Base-by-base conservation (phyloP, 2,329 filamentous ascomycete genomes). In the Neonectria ditissima region DNA sequence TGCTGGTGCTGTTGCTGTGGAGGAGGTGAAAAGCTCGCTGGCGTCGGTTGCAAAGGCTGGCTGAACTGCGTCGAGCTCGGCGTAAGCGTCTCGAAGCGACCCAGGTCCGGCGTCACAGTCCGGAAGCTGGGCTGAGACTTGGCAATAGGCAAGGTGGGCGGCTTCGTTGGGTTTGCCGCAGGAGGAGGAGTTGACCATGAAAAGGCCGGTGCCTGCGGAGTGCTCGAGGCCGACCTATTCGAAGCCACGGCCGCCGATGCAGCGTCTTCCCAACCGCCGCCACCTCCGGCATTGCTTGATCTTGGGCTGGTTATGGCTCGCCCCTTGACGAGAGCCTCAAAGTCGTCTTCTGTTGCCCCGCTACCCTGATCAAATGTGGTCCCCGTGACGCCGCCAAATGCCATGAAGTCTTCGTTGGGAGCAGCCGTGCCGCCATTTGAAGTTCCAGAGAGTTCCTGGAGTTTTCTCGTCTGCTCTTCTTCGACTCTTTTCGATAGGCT, bases 321-420 rank as follows among this genome's bases (percentile, higher is more conserved):
- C 9, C 95, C 95, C 73, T 97, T 93, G 55, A 99, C 94, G 2
- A 99, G 87, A 2, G 88, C 88, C 76, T 97, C 94, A 74, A 98
- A 99, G 74, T 97, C 93, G 62, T 91, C 87, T 52, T 91, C 85
- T 3, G 82, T 84, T 4, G 85, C 83, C 9, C 85, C 83, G 52
- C 84, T 86, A 44, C 81, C 74, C 3, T 77, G 73, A 54, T 88
- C 84, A 59, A 89, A 86, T 0, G 82, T 80, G 2, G 85, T 87
- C 26, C 89, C 89, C 4, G 87, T 89, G n/a, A 89, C 79, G 32
- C 85, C 86, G n/a, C 88, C 88, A 73, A 92, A 92, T 2, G 87
- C 88, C 79, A 92, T 85, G 68, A 92, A 91, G 71, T 92, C 90
- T 48, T 91, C 89, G 69, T 80, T 87, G 4, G 84, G 80, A 3